These are phyloP conservation scores for Chaetomium olivaceum DNA, from an alignment of 2,329 filamentous ascomycete species.

Conservation along the genomic window DNA sequence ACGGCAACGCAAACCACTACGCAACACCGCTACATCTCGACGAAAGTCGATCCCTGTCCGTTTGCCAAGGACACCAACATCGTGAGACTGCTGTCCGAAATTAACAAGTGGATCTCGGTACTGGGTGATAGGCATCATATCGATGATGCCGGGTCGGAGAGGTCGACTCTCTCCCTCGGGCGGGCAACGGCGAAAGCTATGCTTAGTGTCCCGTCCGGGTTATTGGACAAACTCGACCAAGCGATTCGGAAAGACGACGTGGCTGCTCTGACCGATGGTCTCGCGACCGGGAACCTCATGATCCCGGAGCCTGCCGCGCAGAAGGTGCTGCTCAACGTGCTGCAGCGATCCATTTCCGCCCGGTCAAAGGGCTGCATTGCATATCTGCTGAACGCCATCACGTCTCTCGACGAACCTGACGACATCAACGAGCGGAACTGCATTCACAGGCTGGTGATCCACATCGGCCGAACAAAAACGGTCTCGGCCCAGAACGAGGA, in stretches of 20 bases:
- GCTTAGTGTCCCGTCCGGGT: conserved; percentile 66
- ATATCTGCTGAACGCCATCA: conserved; percentile 67
- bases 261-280: conserved; percentile 53
- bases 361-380: conserved; percentile 69
- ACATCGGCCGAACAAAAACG: conserved; percentile 76
- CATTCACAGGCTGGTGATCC: conserved; percentile 87
- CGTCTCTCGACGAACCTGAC: conserved; percentile 77
- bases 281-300: conserved; percentile 59
- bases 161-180: conserved; percentile 74
- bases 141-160: conserved; percentile 73
- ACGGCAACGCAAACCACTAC: conserved; percentile 74
- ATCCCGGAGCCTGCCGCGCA: conserved; percentile 59
- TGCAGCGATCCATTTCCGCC: conserved; percentile 74
- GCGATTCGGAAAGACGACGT: conserved; percentile 70
- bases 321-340: conserved; percentile 71
- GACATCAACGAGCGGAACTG: conserved; percentile 95
- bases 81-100: conserved; percentile 54
- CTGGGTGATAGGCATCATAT: conserved; percentile 75
- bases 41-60: conserved; percentile 83
- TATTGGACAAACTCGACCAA: conserved; percentile 71
- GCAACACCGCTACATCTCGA: conserved; percentile 82
- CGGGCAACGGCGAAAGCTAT: conserved; percentile 74
- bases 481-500: conserved; percentile 46
- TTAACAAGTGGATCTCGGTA: conserved; percentile 90
- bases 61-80: conserved; percentile 74